phyloP scores from a whole-genome alignment of 441 rosid genomes.

The Aleurites moluccanus region DNA sequence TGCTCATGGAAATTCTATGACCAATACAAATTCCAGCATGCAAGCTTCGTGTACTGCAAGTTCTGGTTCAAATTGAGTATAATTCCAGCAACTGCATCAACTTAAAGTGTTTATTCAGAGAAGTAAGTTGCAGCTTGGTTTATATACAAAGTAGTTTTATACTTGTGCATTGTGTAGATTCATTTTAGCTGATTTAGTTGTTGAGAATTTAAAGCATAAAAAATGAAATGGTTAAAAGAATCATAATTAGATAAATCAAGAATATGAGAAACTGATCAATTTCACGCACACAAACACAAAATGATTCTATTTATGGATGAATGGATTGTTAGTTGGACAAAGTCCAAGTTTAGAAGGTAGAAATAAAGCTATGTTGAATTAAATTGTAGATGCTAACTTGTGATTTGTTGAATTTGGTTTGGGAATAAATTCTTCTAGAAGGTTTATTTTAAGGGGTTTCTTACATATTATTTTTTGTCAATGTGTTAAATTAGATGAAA shows the following conservation, averaged over 20 bases:
- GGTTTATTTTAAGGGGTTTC: not conserved
- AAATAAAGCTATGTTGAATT: not conserved
- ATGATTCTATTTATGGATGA: too few species aligned
- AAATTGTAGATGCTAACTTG: not conserved
- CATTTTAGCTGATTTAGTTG: not conserved
- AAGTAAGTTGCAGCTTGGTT: slow-evolving; percentile 21
- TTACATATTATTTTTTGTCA: too few species aligned
- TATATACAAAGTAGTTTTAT: not conserved
- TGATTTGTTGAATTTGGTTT: not conserved
- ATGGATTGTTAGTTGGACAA: too few species aligned
- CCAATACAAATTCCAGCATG: slow-evolving; percentile 24
- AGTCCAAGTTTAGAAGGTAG: too few species aligned
- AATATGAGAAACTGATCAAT: not conserved
- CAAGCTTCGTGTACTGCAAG: slow-evolving; percentile 48
- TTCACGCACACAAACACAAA: not conserved
- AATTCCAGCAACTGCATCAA: slow-evolving; percentile 18
- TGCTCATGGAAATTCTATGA: slow-evolving; percentile 30
- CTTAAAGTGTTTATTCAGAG: slow-evolving; percentile 10
- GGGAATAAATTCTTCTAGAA: not conserved
- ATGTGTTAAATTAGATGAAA: not conserved
- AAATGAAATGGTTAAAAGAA: not conserved
- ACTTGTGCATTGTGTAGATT: not conserved
- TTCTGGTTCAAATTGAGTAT: slow-evolving; percentile 52
- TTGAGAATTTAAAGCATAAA: not conserved
- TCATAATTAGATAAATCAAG: not conserved